These are phyloP conservation scores for Chernovozyma sophiae-reginae DNA, from an alignment of 1,139 yeast species.

Conservation along the genomic window DNA sequence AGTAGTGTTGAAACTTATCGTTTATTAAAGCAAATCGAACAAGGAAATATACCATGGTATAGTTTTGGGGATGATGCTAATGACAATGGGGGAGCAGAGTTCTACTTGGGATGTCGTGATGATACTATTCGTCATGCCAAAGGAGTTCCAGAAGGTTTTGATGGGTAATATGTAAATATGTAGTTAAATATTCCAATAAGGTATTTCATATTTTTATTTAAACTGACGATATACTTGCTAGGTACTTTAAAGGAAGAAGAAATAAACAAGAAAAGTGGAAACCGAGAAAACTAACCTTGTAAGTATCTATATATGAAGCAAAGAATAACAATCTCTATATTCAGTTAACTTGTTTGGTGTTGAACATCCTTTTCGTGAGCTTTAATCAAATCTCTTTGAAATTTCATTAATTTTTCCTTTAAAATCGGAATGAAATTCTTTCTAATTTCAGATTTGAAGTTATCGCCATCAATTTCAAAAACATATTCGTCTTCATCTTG, in stretches of 20 bases:
- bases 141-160: conserved; percentile 88
- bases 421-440: conserved; percentile 50
- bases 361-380: conserved; percentile 62
- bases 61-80: conserved; percentile 34
- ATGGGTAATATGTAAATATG: conserved; percentile 15
- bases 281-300: background rate
- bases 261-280: too few relatives aligned
- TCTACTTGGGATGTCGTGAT: conserved; percentile 55
- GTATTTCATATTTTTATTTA: too few relatives aligned
- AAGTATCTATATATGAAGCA: background rate
- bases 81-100: conserved; percentile 59
- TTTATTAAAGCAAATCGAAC: conserved; percentile 62
- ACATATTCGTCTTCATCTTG: conserved; percentile 62
- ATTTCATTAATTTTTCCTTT: conserved; percentile 44
- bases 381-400: conserved; percentile 57
- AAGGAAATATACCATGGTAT: conserved; percentile 68
- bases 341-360: conserved; percentile 27
- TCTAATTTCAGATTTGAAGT: conserved; percentile 35
- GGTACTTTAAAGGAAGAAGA: too few relatives aligned
- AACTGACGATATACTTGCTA: too few relatives aligned
- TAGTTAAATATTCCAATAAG: too few relatives aligned
- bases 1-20: conserved; percentile 76
- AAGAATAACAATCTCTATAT: background rate
- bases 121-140: conserved; percentile 58
- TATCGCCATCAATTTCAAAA: conserved; percentile 44